These are phyloP conservation scores for Plasmodium gonderi DNA, from an alignment of 169 alveolate species.

Conservation along the genomic window DNA sequence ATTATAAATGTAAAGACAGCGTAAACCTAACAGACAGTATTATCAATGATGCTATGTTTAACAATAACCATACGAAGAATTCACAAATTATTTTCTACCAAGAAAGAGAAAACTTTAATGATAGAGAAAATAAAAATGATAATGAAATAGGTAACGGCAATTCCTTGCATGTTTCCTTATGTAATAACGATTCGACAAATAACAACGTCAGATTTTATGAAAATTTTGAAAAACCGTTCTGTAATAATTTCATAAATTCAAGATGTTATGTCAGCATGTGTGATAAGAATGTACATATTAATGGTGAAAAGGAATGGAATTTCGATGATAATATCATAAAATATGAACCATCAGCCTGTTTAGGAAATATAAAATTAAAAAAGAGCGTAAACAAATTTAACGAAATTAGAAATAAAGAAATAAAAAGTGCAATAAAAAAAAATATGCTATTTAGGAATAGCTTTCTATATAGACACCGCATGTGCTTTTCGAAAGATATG, in stretches of 20 bases:
- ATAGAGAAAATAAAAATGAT: background rate
- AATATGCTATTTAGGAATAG: background rate
- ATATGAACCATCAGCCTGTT: background rate
- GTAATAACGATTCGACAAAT: background rate
- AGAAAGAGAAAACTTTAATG: background rate
- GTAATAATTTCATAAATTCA: background rate
- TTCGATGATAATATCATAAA: background rate
- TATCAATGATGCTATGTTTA: background rate
- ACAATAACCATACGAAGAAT: background rate
- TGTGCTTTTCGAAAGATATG: background rate
- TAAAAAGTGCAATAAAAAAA: background rate
- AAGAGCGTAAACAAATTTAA: background rate
- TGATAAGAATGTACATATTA: background rate
- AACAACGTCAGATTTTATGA: background rate
- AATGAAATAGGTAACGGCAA: background rate
- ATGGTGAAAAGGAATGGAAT: background rate
- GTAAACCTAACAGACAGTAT: background rate
- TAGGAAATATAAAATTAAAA: background rate
- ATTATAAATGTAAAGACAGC: background rate
- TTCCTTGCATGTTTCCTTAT: background rate
- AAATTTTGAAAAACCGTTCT: background rate
- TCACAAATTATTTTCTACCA: background rate
- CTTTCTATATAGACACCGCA: background rate
- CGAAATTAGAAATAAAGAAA: background rate
- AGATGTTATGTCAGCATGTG: background rate